Evolutionary conservation across 108 stramenopile genomes (phyloP).

Genomic region (Cylindrotheca fusiformis): DNA sequence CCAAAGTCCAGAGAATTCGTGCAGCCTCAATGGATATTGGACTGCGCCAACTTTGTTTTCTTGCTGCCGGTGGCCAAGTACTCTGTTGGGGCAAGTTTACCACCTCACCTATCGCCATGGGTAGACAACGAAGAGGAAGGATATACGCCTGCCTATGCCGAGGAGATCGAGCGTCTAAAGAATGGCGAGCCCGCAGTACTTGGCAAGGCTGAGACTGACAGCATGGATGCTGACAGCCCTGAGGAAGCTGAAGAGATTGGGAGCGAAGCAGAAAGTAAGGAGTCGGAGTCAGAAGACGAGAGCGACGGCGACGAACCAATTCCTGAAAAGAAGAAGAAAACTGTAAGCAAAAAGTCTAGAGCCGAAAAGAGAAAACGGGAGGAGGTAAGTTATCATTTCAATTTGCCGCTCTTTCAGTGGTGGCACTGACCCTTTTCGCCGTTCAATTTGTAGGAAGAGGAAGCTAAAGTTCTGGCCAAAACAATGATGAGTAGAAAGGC

Average conservation of each 20-base stretch:
- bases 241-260: conserved; percentile 19
- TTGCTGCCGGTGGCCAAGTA: conserved; percentile 86
- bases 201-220: conserved; percentile 14
- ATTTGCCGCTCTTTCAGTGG: not conserved
- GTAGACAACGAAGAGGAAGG: conserved; percentile 98
- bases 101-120: conserved; percentile 98
- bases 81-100: conserved; percentile 85
- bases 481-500: conserved; percentile 95
- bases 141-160: conserved; percentile 95
- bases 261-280: conserved; percentile 19
- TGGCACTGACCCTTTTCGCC: conserved; percentile 10
- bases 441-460: conserved; percentile 72
- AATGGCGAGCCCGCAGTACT: conserved; percentile 64
- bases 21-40: conserved; percentile 99
- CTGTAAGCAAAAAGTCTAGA: conserved; percentile 23
- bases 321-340: conserved; percentile 41
- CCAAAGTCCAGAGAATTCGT: conserved; percentile 91
- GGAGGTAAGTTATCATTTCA: not conserved
- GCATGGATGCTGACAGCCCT: conserved; percentile 6
- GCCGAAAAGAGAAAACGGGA: conserved; percentile 29
- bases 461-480: conserved; percentile 84
- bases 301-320: conserved; percentile 33
- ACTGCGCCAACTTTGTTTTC: conserved; percentile 92
- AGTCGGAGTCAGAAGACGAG: conserved; percentile 36
- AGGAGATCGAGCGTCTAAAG: conserved; percentile 90